Base-by-base conservation (phyloP, 169 alveolate species). In the Plasmodium coatneyi region DNA sequence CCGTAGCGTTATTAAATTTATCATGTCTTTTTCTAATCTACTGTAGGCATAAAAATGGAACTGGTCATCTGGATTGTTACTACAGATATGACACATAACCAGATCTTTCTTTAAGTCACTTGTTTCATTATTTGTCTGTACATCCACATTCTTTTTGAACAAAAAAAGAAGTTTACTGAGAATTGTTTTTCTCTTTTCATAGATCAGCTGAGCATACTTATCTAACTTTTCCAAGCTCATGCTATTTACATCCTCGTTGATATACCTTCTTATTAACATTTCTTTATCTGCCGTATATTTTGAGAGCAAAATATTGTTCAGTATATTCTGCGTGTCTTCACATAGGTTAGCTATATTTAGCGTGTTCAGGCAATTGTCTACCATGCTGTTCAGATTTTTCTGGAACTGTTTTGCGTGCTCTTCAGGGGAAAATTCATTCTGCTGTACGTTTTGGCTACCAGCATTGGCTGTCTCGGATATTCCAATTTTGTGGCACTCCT, bases 11-110 rank as follows among this genome's bases (percentile, higher is more conserved):
- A 89, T 89, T 78, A 89, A 89, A 89, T 89, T 89, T 10, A 89
- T 89, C 25, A 89, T 89, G 34, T 89, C 94, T 25, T 89, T 89
- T 79, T 89, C 94, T 79, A 89, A 60, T 89, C 94, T 89, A 34
- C 94, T 89, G 82, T 89, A 89, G 43, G 94, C 94, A 89, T 89
- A 89, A 89, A 78, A 89, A 34, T 89, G 94, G n/a, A 89, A 89
- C 66, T 79, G 94, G 34, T 89, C 94, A 79, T 89, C 94, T 3
- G 94, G 94, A 66, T 89, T 89, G 52, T 89, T 89, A 89, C 89
- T 89, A 52, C 94, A 89, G 19, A 89, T 89, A 56, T 89, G 94
- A 25, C 94, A 89, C 94, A 89, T 89, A 7, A 89, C 94, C 19
- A 89, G 36, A 89, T 89, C 94, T 36, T 89, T 89, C 49, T 80